A percentile compares a stretch with the other conserved stretches of the same genome.
These are phyloP conservation scores for Trichocladium antarcticum DNA, from an alignment of 495 filamentous ascomycete species.

Conservation along the genomic window DNA sequence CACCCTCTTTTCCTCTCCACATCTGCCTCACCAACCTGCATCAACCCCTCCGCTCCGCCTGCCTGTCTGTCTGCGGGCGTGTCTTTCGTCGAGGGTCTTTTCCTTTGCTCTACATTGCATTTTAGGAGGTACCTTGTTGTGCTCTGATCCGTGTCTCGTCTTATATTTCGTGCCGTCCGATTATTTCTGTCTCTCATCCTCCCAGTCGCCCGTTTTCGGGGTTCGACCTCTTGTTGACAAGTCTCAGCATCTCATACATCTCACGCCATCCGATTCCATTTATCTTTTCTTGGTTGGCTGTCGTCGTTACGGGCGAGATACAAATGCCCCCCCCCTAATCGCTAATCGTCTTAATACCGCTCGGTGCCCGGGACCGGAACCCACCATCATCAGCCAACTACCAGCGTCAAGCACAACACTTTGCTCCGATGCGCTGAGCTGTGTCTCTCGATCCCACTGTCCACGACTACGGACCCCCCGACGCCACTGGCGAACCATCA, in stretches of 20 bases:
- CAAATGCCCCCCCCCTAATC: slow-evolving; percentile 31
- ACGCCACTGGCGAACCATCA: slow-evolving; percentile 7
- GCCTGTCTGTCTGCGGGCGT: background rate
- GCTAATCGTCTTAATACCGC: slow-evolving; percentile 26
- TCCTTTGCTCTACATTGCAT: background rate
- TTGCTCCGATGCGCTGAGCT: slow-evolving; percentile 10
- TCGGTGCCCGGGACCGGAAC: slow-evolving; percentile 28
- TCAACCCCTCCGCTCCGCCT: slow-evolving; percentile 3
- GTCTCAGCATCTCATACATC: background rate
- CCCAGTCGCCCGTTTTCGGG: background rate
- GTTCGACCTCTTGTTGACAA: slow-evolving; percentile 1
- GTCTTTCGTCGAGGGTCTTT: slow-evolving; percentile 3
- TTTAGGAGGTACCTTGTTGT: background rate
- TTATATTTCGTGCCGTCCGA: background rate
- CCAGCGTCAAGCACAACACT: slow-evolving; percentile 1
- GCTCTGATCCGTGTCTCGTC: background rate
- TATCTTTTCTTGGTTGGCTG: background rate
- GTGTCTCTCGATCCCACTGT: background rate
- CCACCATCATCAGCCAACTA: slow-evolving; percentile 15
- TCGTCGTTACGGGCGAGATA: slow-evolving; percentile 1
- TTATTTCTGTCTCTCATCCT: background rate
- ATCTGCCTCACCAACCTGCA: background rate
- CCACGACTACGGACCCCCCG: background rate
- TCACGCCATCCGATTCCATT: background rate
- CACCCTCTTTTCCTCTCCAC: slow-evolving; percentile 1